phyloP scores from a whole-genome alignment of 768 basidiomycete species.

The Clavulina sp. region DNA sequence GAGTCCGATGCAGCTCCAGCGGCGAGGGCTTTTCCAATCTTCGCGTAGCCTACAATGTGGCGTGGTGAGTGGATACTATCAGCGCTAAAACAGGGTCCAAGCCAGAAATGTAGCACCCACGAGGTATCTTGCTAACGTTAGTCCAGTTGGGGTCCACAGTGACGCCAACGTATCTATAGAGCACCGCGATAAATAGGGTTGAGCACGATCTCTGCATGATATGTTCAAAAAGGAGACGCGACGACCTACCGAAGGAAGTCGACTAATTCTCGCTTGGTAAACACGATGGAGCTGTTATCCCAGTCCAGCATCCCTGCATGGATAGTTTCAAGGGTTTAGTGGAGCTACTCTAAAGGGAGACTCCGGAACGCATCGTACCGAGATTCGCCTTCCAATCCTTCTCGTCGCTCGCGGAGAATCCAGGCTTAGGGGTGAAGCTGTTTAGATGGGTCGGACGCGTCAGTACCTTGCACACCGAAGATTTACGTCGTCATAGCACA shows the following conservation, averaged over 20 bases:
- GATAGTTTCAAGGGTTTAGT: background rate
- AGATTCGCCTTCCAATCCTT: constrained; percentile 51
- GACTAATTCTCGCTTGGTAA: constrained; percentile 57
- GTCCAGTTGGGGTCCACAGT: constrained; percentile 61
- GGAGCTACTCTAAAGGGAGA: background rate
- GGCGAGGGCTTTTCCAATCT: too few relatives aligned
- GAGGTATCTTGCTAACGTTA: constrained; percentile 59
- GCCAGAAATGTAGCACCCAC: constrained; percentile 30
- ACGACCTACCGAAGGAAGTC: constrained; percentile 55
- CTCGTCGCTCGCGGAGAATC: constrained; percentile 46
- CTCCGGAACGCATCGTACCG: constrained; percentile 24
- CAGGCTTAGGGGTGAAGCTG: constrained; percentile 41
- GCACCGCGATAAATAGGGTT: background rate
- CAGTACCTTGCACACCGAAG: too few relatives aligned
- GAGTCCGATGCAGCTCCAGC: too few relatives aligned
- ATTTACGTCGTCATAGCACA: too few relatives aligned
- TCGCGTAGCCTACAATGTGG: too few relatives aligned
- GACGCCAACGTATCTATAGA: constrained; percentile 44
- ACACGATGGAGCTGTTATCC: constrained; percentile 58
- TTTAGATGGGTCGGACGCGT: too few relatives aligned
- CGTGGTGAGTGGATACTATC: constrained; percentile 1
- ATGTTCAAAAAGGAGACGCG: background rate
- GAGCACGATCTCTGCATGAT: constrained; percentile 2
- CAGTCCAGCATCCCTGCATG: constrained; percentile 58
- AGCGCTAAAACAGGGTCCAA: too few relatives aligned